Evolutionary conservation across 495 filamentous ascomycete genomes (phyloP).

Genomic region (Penicillium antarcticum): DNA sequence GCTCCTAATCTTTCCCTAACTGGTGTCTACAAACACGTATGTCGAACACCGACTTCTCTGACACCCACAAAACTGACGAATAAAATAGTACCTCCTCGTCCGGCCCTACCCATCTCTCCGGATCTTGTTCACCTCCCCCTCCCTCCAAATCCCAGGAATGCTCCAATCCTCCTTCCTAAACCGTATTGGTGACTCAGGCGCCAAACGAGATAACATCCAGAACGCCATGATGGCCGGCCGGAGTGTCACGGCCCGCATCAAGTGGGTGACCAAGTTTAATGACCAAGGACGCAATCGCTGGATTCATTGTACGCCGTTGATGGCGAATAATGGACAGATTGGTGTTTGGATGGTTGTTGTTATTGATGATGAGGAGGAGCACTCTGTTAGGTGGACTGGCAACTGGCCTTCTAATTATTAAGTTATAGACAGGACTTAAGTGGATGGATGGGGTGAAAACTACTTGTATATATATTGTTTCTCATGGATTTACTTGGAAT

Average conservation of each 20-base stretch:
- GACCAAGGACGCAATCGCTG: slow-evolving; percentile 49
- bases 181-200: slow-evolving; percentile 49
- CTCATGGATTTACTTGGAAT: not conserved
- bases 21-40: slow-evolving; percentile 48
- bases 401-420: slow-evolving; percentile 6
- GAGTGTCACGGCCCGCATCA: slow-evolving; percentile 62
- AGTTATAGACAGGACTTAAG: not conserved
- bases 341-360: slow-evolving; percentile 65
- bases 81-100: slow-evolving; percentile 52
- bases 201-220: slow-evolving; percentile 53
- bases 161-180: slow-evolving; percentile 55
- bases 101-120: slow-evolving; percentile 57
- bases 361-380: slow-evolving; percentile 44
- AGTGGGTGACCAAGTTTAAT: slow-evolving; percentile 48
- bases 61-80: not conserved
- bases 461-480: not conserved
- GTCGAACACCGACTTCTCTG: not conserved
- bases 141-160: slow-evolving; percentile 54
- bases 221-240: slow-evolving; percentile 54
- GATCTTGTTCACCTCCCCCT: slow-evolving; percentile 61
- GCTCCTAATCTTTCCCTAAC: slow-evolving; percentile 19
- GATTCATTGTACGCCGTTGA: slow-evolving; percentile 60
- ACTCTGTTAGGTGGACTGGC: slow-evolving; percentile 10
- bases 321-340: slow-evolving; percentile 54
- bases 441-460: no score